phyloP scores from a whole-genome alignment of 2,329 filamentous ascomycete species.

The Penicillium nordicum region DNA sequence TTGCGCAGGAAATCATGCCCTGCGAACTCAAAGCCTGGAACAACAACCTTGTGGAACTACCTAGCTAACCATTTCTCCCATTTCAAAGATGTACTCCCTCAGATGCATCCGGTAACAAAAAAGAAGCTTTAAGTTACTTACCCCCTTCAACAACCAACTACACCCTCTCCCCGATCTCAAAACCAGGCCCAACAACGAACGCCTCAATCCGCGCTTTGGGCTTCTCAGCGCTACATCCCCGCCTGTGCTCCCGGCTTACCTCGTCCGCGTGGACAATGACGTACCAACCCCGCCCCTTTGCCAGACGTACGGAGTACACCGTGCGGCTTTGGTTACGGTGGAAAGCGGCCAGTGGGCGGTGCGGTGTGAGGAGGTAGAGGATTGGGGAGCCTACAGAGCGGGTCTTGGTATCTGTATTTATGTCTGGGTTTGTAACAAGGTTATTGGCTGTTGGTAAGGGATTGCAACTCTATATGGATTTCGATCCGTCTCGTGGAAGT shows the following conservation, averaged over 20 bases:
- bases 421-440: too few relatives aligned
- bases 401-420: constrained; percentile 16
- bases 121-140: constrained; percentile 48
- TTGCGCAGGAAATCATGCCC: constrained; percentile 64
- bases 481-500: constrained; percentile 59
- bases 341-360: constrained; percentile 48
- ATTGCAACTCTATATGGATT: constrained; percentile 24
- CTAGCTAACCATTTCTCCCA: constrained; percentile 2
- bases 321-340: constrained; percentile 51
- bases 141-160: constrained; percentile 69
- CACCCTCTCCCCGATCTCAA: constrained; percentile 57
- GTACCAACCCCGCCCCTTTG: constrained; percentile 62
- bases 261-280: constrained; percentile 56
- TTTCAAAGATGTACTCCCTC: background rate
- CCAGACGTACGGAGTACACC: constrained; percentile 55
- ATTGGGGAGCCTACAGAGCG: constrained; percentile 60
- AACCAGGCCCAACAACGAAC: constrained; percentile 60
- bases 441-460: too few relatives aligned
- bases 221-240: too few relatives aligned
- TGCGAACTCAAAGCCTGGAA: constrained; percentile 64
- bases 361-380: constrained; percentile 61
- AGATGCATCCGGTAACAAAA: constrained; percentile 50
- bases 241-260: background rate
- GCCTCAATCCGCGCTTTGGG: constrained; percentile 52
- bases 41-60: constrained; percentile 31